Conservation (phyloP, 2,329 filamentous ascomycete genomes). For the Microdochium bolleyi region DNA sequence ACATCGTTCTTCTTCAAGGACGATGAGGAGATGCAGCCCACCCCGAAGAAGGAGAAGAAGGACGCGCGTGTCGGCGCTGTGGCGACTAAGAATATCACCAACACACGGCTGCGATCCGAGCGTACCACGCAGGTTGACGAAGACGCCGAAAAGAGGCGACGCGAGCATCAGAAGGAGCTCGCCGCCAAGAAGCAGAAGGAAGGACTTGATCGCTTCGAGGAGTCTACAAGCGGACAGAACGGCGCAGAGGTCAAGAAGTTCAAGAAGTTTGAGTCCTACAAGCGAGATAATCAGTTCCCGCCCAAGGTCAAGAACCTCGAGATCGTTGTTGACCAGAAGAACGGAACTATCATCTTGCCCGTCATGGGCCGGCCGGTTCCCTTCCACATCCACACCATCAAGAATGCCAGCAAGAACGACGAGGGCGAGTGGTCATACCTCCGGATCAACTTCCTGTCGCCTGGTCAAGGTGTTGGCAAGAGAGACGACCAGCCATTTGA, state of each 20-base stretch:
- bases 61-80: conserved; percentile 77
- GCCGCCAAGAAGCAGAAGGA: conserved; percentile 84
- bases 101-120: conserved; percentile 85
- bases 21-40: conserved; percentile 77
- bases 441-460: conserved; percentile 94
- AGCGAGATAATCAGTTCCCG: conserved; percentile 92
- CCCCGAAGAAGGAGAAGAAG: conserved; percentile 87
- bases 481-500: conserved; percentile 98
- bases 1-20: conserved; percentile 99
- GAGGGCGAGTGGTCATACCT: conserved; percentile 92
- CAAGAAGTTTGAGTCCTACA: conserved; percentile 98
- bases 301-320: conserved; percentile 73
- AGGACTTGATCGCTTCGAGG: conserved; percentile 76
- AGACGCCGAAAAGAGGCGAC: conserved; percentile 77
- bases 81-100: conserved; percentile 90
- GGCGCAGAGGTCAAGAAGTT: conserved; percentile 96
- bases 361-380: conserved; percentile 97
- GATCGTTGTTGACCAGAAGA: conserved; percentile 87
- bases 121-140: conserved; percentile 83
- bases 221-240: conserved; percentile 76
- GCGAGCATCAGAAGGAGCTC: conserved; percentile 86
- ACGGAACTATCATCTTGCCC: conserved; percentile 81
- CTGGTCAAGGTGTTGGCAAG: conserved; percentile 90
- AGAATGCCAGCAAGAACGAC: conserved; percentile 96
- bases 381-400: conserved; percentile 96